Base-by-base conservation (phyloP, 2,329 filamentous ascomycete genomes). In the Venturia aucupariae region DNA sequence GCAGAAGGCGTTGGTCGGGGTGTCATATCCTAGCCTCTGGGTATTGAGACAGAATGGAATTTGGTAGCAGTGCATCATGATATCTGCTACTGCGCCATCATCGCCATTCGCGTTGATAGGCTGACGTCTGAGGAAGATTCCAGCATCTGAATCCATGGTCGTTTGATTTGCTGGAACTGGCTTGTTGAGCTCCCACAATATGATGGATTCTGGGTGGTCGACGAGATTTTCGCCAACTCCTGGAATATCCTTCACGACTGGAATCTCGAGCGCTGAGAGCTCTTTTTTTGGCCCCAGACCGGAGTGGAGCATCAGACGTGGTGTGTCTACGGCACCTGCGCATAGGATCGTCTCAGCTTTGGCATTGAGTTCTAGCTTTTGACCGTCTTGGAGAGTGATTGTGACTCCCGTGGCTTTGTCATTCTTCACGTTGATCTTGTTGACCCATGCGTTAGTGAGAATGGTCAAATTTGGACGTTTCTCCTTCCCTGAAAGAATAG, bases 11-110 rank as follows among this genome's bases (percentile, higher is more conserved):
- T 92, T 88, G 66, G 87, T 79, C 60, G 84, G 84, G 48, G 80
- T 79, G 70, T 86, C 84, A 74, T 87, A 96, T 69, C 91, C 91
- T 13, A 96, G 82, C 48, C 79, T 75, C 66, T 83, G 79, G 1
- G 91, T 96, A 82, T 96, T 96, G 69, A 92, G 85, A 67, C 87
- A 90, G 78, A 96, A 96, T 63, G 91, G 91, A 69, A 96, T 95
- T 78, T 96, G 92, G 80, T 96, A 96, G 83, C 91, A 96, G 80
- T 96, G 91, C 89, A 94, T 94, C 92, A 96, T 96, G 71, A 95
- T 79, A 72, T 96, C 92, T 68, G 89, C 89, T 64, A 90, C 87
- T 67, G 89, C 84, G 62, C 88, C 88, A 70, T 95, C 90, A 1
- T 79, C 78, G 65, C 84, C 84, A 3, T 82, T 84, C 2, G 90